Conservation (phyloP, 805 yeast species). For the Barnettozyma pratensis region DNA sequence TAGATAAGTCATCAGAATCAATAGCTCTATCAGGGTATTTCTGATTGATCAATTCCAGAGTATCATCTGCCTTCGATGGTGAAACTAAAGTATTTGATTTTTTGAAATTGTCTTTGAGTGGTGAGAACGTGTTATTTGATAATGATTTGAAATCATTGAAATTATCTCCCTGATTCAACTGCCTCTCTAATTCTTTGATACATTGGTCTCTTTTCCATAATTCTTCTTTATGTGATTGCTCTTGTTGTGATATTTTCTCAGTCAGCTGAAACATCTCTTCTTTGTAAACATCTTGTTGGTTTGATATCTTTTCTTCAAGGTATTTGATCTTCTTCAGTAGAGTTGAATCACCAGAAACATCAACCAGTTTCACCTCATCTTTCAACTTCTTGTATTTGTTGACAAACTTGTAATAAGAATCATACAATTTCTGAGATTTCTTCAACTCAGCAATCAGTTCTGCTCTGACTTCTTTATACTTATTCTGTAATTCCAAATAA, state of each 20-base stretch:
- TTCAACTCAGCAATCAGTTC: constrained; percentile 30
- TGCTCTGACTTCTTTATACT: constrained; percentile 24
- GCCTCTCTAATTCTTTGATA: constrained; percentile 26
- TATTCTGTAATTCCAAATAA: constrained; percentile 12
- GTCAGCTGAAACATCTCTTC: constrained; percentile 26
- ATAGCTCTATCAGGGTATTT: constrained; percentile 3
- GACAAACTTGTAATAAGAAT: constrained; percentile 29
- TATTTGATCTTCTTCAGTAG: constrained; percentile 16
- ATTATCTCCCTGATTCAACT: constrained; percentile 2
- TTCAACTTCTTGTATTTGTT: constrained; percentile 26
- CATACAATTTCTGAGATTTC: constrained; percentile 30
- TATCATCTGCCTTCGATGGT: constrained; percentile 7
- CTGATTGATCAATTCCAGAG: constrained; percentile 3
- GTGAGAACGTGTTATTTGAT: no score
- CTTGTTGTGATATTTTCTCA: constrained; percentile 24
- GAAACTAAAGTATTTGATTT: background rate
- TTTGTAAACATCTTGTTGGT: constrained; percentile 20
- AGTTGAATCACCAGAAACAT: constrained; percentile 8
- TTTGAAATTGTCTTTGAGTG: no score
- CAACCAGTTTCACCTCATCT: constrained; percentile 15
- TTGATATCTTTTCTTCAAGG: constrained; percentile 25
- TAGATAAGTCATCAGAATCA: background rate
- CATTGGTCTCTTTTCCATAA: constrained; percentile 21
- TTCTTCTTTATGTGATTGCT: constrained; percentile 21
- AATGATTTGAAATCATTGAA: background rate